Evolutionary conservation across 148 eudicot genomes (phyloP), one percentile per base, ranked within the genome.

Genomic region (Salicornia ramosissima): DNA sequence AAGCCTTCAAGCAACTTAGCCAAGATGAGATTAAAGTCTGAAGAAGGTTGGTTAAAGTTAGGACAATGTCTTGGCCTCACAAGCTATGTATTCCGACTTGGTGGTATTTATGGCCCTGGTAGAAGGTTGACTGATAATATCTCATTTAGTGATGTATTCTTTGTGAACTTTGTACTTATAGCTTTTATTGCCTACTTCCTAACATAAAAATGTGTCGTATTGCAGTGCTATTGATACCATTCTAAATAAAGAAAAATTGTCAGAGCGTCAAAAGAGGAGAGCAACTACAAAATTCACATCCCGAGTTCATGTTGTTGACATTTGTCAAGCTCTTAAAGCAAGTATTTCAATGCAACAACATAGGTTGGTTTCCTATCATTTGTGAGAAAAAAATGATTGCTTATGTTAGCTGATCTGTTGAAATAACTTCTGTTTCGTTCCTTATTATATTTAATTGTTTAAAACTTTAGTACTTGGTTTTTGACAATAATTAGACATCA

Each of bases 61-160:
- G 96, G 94, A 74, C 60, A 78, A 30, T 88, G 85, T 72, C 88
- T 88, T 50, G 85, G 83, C 29, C 74, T 90, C 52, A 74, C 91
- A 55, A 73, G 88, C 26, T 85, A 80, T 49, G 76, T 88, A 70
- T 77, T 92, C 72, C 90, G 98, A 16, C 96, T 90, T 71, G 98
- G 88, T 69, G 98, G 98, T 33, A 92, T 90, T 70, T 90, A 92
- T 69, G 98, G 98, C 70, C 92, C 96, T 68, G 91, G 96, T 53
- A 88, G 96, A 90, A 92, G 97, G 96, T 92, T 62, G 58, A 10
- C 42, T 70, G 50, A 46, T 77, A 58, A 25, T 10, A 29, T 60
- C 34, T 30, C 19, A 13, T 13, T 53, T 39, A 33, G 52, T 46
- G 11, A 26, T 59, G 21, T 42, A 22, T 61, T 61, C 14, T 16